phyloP scores from a whole-genome alignment of 2,329 filamentous ascomycete species.

The Albophoma yamanashiensis region DNA sequence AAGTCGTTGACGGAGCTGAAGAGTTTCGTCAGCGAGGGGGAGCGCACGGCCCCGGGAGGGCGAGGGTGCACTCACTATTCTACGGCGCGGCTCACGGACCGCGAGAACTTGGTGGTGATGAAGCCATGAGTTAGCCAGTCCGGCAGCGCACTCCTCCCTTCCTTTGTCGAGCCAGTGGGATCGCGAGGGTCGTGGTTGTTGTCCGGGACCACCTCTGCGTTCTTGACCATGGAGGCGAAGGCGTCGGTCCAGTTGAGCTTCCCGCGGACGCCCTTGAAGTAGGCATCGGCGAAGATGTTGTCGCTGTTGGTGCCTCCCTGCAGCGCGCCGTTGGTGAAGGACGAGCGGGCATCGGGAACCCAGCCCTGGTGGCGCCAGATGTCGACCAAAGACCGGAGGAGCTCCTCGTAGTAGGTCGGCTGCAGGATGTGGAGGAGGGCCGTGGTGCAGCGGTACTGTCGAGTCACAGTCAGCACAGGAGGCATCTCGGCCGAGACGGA shows the following conservation, averaged over 20 bases:
- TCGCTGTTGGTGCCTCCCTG: slow-evolving; percentile 63
- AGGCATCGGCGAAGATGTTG: slow-evolving; percentile 63
- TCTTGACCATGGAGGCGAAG: slow-evolving; percentile 52
- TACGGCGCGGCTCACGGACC: slow-evolving; percentile 53
- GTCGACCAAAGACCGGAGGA: slow-evolving; percentile 57
- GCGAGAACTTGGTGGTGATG: slow-evolving; percentile 50
- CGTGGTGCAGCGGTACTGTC: slow-evolving; percentile 51
- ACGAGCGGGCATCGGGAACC: slow-evolving; percentile 55
- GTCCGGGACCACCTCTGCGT: slow-evolving; percentile 52
- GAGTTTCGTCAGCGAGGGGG: neutral
- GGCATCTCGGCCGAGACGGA: neutral
- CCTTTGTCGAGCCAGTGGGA: slow-evolving; percentile 49
- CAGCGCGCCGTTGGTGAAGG: slow-evolving; percentile 57
- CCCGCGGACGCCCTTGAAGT: slow-evolving; percentile 55
- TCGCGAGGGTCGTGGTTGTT: slow-evolving; percentile 50
- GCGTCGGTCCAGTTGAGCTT: slow-evolving; percentile 53
- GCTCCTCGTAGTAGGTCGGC: slow-evolving; percentile 51
- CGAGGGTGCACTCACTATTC: slow-evolving; percentile 39
- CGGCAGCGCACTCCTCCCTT: slow-evolving; percentile 57
- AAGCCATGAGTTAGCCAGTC: slow-evolving; percentile 57
- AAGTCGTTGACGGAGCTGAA: slow-evolving; percentile 55
- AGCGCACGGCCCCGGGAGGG: no score
- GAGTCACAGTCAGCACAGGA: slow-evolving; percentile 3
- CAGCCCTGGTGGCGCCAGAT: slow-evolving; percentile 56
- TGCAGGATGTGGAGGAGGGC: slow-evolving; percentile 55